Percentiles rank a stretch among this genome's conserved stretches.
Conservation (phyloP, 1,139 yeast genomes). For the Hansenula anomala region DNA sequence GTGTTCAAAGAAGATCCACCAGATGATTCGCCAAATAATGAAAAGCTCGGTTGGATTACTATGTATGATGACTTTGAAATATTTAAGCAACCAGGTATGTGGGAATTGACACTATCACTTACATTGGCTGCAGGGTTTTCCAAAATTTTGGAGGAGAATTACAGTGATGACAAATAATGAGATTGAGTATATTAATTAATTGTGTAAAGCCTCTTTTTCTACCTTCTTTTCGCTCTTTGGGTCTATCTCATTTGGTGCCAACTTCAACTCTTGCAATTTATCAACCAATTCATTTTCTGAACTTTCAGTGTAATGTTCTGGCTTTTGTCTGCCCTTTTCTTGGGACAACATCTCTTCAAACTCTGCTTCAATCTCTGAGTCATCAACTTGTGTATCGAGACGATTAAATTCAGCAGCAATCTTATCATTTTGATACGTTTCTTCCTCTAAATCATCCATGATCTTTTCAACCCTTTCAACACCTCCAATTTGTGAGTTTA, state of each 20-base stretch:
- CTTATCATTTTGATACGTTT: slow-evolving; percentile 30
- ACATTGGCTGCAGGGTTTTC: slow-evolving; percentile 53
- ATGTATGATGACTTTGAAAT: slow-evolving; percentile 41
- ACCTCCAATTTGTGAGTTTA: slow-evolving; percentile 29
- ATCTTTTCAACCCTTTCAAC: slow-evolving; percentile 35
- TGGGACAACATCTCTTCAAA: slow-evolving; percentile 17
- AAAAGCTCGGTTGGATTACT: slow-evolving; percentile 60
- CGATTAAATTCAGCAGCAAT: slow-evolving; percentile 32
- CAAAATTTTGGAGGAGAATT: slow-evolving; percentile 22
- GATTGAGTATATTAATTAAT: too few species aligned
- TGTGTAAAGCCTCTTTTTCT: neutral
- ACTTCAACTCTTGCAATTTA: slow-evolving; percentile 4
- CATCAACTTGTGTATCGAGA: slow-evolving; percentile 17
- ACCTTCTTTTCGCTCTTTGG: neutral
- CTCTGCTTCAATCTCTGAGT: slow-evolving; percentile 36
- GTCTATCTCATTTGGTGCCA: slow-evolving; percentile 9
- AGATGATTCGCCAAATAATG: slow-evolving; percentile 58
- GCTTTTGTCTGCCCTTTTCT: slow-evolving; percentile 12
- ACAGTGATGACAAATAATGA: neutral
- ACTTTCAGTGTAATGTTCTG: too few species aligned
- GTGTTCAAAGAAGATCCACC: slow-evolving; percentile 39
- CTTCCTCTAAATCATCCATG: slow-evolving; percentile 38
- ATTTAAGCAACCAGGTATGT: slow-evolving; percentile 35
- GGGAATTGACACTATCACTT: slow-evolving; percentile 50
- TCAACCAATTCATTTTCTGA: slow-evolving; percentile 6